Evolutionary conservation across 768 basidiomycete species (phyloP).

Genomic region (Agaricus sinodeliciosus): DNA sequence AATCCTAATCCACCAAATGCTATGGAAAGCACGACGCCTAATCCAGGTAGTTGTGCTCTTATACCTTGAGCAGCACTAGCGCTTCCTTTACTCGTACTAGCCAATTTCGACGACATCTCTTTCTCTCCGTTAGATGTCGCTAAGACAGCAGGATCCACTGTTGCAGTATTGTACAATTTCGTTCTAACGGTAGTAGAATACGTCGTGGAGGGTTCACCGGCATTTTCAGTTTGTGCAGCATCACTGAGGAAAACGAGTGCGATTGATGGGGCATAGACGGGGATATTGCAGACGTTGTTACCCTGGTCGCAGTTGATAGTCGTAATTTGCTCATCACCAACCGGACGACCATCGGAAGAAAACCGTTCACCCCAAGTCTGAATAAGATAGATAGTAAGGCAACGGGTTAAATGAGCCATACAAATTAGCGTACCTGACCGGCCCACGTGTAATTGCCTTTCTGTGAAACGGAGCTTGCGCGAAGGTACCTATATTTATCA

Average conservation of each 20-base stretch:
- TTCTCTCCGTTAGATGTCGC: slow-evolving; percentile 58
- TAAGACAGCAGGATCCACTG: slow-evolving; percentile 46
- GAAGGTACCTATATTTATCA: slow-evolving; percentile 38
- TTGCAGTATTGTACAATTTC: slow-evolving; percentile 42
- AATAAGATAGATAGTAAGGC: neutral
- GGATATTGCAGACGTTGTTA: slow-evolving; percentile 46
- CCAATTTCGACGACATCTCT: slow-evolving; percentile 21
- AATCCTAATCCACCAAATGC: neutral
- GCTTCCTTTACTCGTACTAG: slow-evolving; percentile 34
- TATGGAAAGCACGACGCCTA: slow-evolving; percentile 1
- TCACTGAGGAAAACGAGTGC: slow-evolving; percentile 64
- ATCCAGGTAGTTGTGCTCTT: neutral
- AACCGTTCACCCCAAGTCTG: slow-evolving; percentile 57
- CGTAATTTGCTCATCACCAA: slow-evolving; percentile 42
- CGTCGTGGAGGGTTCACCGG: slow-evolving; percentile 28
- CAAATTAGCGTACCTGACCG: slow-evolving; percentile 34
- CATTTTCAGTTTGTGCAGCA: slow-evolving; percentile 27
- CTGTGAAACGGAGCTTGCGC: slow-evolving; percentile 40
- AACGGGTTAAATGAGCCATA: too few relatives aligned
- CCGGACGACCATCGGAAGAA: slow-evolving; percentile 57
- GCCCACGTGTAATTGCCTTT: slow-evolving; percentile 61
- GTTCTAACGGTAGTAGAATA: slow-evolving; percentile 50
- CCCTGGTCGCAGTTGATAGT: slow-evolving; percentile 51
- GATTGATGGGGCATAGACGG: slow-evolving; percentile 61
- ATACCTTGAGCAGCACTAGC: slow-evolving; percentile 12